Conservation (phyloP, 129 eudicot genomes). For the Glebionis coronaria region DNA sequence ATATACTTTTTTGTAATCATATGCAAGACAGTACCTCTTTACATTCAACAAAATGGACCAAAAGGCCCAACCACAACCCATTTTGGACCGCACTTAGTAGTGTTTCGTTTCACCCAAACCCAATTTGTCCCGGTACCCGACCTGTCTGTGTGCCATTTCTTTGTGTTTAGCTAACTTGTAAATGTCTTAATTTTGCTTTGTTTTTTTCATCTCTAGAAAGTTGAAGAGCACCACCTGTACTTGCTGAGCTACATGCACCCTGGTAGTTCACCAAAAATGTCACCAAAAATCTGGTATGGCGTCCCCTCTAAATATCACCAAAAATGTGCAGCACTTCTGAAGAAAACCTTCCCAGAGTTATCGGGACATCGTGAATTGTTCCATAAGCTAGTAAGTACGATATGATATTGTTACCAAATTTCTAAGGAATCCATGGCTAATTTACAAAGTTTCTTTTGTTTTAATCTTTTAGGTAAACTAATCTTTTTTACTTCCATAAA, state of each 20-base stretch:
- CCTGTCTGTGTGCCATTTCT: neutral
- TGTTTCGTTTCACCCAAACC: neutral
- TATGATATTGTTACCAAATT: too few species aligned
- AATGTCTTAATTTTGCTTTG: constrained; percentile 17
- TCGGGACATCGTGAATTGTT: constrained; percentile 50
- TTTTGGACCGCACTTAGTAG: neutral
- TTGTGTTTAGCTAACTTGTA: constrained; percentile 3
- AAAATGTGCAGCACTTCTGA: constrained; percentile 55
- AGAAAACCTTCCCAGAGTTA: constrained; percentile 55
- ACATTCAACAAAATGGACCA: neutral
- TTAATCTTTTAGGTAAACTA: neutral
- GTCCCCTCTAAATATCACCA: constrained; percentile 48
- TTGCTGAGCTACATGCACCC: constrained; percentile 71
- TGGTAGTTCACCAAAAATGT: too few species aligned
- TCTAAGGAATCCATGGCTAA: neutral
- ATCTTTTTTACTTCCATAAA: neutral
- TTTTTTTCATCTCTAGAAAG: too few species aligned
- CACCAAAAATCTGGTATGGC: constrained; percentile 76
- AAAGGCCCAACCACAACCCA: neutral
- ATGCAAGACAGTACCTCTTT: too few species aligned
- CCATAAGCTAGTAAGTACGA: constrained; percentile 60
- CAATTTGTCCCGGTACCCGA: neutral
- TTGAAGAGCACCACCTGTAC: too few species aligned
- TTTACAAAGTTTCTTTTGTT: neutral
- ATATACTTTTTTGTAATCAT: too few species aligned